Percentiles rank a stretch among this genome's conserved stretches.
These are phyloP conservation scores for Cymbopogon citratus DNA, from an alignment of 176 grass and related monocot genomes.

Conservation along the genomic window DNA sequence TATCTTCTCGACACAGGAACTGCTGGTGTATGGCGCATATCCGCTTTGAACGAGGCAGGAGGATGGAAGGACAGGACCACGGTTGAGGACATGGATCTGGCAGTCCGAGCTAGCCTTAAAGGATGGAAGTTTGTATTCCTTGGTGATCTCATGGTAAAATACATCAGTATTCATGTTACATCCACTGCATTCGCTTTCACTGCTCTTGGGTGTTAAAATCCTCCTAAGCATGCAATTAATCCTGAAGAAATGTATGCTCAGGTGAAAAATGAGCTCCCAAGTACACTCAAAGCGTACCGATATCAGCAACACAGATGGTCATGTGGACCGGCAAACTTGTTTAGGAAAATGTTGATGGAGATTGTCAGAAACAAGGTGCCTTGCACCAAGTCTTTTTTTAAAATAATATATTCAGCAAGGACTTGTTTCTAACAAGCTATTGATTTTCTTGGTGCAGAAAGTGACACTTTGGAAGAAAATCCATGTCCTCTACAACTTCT, in stretches of 20 bases:
- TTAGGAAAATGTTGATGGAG: constrained; percentile 81
- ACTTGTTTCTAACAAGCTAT: constrained; percentile 25
- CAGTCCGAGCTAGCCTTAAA: constrained; percentile 62
- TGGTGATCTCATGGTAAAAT: constrained; percentile 55
- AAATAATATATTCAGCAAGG: background rate
- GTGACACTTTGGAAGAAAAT: constrained; percentile 74
- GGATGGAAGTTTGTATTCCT: constrained; percentile 86
- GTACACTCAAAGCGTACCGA: constrained; percentile 62
- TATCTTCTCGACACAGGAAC: constrained; percentile 43
- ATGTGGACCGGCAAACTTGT: constrained; percentile 66
- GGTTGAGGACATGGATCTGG: constrained; percentile 84
- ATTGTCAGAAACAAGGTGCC: constrained; percentile 65
- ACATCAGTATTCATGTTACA: background rate
- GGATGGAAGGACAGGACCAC: constrained; percentile 80
- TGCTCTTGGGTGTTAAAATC: background rate
- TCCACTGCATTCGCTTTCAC: background rate
- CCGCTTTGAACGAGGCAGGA: constrained; percentile 58
- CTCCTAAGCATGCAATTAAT: background rate
- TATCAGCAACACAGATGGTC: constrained; percentile 92
- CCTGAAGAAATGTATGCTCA: constrained; percentile 15
- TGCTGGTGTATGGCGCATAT: constrained; percentile 65
- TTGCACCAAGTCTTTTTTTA: background rate
- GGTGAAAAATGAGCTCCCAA: constrained; percentile 85
- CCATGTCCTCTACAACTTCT: constrained; percentile 80
- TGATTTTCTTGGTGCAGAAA: constrained; percentile 44